These are phyloP conservation scores for Rhodomyrtus tomentosa DNA, from an alignment of 345 rosid species.

Conservation along the genomic window DNA sequence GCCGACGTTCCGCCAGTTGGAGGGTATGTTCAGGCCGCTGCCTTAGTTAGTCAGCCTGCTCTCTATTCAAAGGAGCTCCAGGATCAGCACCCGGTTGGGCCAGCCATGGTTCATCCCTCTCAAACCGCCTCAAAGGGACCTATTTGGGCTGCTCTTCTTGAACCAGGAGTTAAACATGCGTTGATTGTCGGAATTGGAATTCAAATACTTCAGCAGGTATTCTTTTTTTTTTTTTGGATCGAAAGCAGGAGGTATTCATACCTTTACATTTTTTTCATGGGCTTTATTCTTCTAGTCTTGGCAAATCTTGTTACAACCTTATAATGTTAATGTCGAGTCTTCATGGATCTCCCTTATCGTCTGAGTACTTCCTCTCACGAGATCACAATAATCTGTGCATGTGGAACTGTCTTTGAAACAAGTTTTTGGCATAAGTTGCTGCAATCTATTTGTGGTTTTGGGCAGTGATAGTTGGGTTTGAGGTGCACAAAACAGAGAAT, in stretches of 20 bases:
- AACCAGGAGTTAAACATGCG: conserved; percentile 87
- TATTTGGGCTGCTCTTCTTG: conserved; percentile 68
- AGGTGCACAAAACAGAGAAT: background rate
- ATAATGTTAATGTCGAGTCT: background rate
- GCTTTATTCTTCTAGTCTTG: background rate
- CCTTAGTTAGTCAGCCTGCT: conserved; percentile 71
- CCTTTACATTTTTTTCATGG: background rate
- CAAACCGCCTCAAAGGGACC: conserved; percentile 51
- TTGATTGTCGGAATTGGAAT: conserved; percentile 81
- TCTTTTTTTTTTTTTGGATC: background rate
- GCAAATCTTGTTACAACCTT: background rate
- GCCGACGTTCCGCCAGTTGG: conserved; percentile 34
- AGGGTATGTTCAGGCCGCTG: conserved; percentile 79
- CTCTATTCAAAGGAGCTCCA: conserved; percentile 54
- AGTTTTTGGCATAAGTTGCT: background rate
- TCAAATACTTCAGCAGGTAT: conserved; percentile 93
- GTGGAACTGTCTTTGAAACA: background rate
- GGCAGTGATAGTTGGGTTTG: background rate
- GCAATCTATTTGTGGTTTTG: background rate
- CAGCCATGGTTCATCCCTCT: conserved; percentile 60
- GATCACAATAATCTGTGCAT: background rate
- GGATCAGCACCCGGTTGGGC: conserved; percentile 46
- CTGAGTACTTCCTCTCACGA: background rate
- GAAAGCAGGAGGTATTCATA: conserved; percentile 51
- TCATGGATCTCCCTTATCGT: background rate